Conservation (phyloP, 148 eudicot genomes). For the Camellia granthamiana region DNA sequence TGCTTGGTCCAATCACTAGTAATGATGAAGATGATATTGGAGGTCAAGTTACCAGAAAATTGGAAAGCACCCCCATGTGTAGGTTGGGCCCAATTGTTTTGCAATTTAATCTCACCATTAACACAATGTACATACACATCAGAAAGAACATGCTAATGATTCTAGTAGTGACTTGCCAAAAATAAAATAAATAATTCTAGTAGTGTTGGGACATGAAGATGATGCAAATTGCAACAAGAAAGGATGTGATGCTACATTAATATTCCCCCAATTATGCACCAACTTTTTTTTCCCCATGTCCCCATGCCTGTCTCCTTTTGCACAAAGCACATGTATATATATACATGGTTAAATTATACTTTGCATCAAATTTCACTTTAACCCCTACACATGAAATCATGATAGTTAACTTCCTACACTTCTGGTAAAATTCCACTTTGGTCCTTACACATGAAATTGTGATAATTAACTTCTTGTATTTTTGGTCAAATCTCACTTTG, state of each 20-base stretch:
- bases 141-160: slow-evolving; percentile 1
- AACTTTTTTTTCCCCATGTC: background rate
- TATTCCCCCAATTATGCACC: background rate
- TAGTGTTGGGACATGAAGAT: background rate
- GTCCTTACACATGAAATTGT: too few species aligned
- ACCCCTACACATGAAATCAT: too few species aligned
- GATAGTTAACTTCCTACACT: too few species aligned
- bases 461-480: too few species aligned
- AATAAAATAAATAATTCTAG: too few species aligned
- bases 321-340: background rate
- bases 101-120: background rate
- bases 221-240: background rate
- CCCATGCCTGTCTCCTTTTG: background rate
- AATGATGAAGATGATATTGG: slow-evolving; percentile 27
- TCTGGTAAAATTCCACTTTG: too few species aligned
- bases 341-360: too few species aligned
- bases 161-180: background rate
- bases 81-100: slow-evolving; percentile 20
- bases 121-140: background rate
- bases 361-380: too few species aligned
- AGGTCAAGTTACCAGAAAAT: slow-evolving; percentile 10
- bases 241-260: background rate
- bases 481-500: too few species aligned
- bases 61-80: slow-evolving; percentile 31
- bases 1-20: slow-evolving; percentile 27